Conservation (phyloP, 495 filamentous ascomycete species). For the Penicillium salamii region DNA sequence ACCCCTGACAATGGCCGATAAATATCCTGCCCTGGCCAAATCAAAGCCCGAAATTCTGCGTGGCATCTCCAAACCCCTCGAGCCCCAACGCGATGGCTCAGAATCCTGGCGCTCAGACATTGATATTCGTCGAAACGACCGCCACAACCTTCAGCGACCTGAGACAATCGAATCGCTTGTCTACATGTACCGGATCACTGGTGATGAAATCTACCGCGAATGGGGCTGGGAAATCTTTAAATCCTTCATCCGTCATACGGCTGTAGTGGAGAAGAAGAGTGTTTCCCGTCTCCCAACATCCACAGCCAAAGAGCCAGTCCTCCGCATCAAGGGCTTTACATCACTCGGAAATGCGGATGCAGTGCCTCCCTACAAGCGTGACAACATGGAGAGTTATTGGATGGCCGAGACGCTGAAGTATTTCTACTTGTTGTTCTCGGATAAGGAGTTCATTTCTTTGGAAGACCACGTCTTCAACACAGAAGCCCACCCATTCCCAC, state of each 20-base stretch:
- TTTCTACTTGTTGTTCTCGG: constrained; percentile 91
- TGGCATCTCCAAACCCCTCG: constrained; percentile 33
- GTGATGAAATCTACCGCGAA: constrained; percentile 82
- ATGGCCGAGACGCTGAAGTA: constrained; percentile 98
- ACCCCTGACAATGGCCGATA: constrained; percentile 38
- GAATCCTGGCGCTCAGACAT: constrained; percentile 68
- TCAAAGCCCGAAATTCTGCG: constrained; percentile 26
- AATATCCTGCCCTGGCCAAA: constrained; percentile 34
- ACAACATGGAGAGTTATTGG: constrained; percentile 97
- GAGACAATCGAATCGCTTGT: constrained; percentile 94
- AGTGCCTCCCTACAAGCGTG: constrained; percentile 59
- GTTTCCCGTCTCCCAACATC: neutral
- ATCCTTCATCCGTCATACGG: constrained; percentile 79
- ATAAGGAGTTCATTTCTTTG: constrained; percentile 76
- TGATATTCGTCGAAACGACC: constrained; percentile 69
- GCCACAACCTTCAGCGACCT: constrained; percentile 92
- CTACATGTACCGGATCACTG: constrained; percentile 98
- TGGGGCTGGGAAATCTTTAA: constrained; percentile 99
- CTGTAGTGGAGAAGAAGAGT: constrained; percentile 59
- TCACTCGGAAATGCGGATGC: constrained; percentile 72
- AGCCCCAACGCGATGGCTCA: constrained; percentile 18
- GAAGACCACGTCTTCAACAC: constrained; percentile 91
- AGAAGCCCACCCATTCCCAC: constrained; percentile 87
- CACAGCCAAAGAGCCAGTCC: constrained; percentile 2
- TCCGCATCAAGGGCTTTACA: constrained; percentile 63